A percentile compares a stretch with the other conserved stretches of the same genome.
These are phyloP conservation scores for Apiospora arundinis DNA, from an alignment of 2,329 filamentous ascomycete species.

Conservation along the genomic window DNA sequence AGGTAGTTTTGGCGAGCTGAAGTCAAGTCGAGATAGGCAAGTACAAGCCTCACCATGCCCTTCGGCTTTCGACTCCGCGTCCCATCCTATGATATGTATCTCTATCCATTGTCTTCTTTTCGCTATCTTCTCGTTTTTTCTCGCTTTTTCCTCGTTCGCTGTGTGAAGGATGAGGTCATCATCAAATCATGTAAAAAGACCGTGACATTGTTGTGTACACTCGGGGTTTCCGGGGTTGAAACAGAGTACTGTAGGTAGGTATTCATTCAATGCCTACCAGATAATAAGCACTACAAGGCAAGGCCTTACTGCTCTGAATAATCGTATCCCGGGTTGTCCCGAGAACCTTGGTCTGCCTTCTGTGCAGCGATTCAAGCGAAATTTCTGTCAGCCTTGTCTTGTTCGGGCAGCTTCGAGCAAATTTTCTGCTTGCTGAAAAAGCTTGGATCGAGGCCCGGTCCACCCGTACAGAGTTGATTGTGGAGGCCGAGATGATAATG, in stretches of 20 bases:
- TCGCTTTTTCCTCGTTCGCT: neutral
- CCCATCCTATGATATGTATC: neutral
- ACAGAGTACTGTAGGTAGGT: too few relatives aligned
- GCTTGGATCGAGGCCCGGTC: constrained; percentile 32
- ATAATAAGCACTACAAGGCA: neutral
- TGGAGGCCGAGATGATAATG: constrained; percentile 16
- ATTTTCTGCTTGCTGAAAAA: constrained; percentile 32
- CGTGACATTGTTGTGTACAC: neutral
- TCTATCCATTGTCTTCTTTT: neutral
- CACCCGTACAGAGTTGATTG: constrained; percentile 27
- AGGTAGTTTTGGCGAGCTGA: neutral
- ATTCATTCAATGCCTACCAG: neutral
- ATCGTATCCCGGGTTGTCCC: constrained; percentile 7
- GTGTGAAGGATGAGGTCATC: neutral
- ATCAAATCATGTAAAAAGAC: neutral
- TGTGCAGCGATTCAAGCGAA: constrained; percentile 9
- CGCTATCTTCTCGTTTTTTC: neutral
- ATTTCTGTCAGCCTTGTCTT: constrained; percentile 40
- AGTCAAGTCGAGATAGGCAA: neutral
- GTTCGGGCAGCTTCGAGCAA: constrained; percentile 39
- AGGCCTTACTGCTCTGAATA: neutral
- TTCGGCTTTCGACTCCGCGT: too few relatives aligned
- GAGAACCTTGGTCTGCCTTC: neutral
- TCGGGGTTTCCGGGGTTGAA: constrained; percentile 5
- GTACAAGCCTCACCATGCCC: neutral